Base-by-base conservation (phyloP, 2,329 filamentous ascomycete species). In the Aureobasidium musti region DNA sequence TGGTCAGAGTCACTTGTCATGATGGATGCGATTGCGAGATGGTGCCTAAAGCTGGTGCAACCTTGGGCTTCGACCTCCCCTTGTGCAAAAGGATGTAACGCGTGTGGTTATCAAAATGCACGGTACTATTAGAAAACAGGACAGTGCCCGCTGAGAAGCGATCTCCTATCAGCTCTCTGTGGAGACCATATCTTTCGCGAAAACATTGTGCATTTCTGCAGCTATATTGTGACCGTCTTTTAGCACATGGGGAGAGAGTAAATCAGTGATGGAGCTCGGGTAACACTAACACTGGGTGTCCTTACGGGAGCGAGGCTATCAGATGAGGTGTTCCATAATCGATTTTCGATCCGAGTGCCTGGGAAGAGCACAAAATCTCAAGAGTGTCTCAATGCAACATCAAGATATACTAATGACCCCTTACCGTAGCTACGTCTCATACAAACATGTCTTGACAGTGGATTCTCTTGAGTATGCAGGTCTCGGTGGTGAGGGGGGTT, bases 21-120 rank as follows among this genome's bases (percentile, higher is more conserved):
- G 56, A 10, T 47, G 26, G 17, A n/a, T 35, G 19, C 13, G 23
- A 52, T 63, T n/a, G 59, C 7, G 19, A 50, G 45, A 28, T 50
- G 59, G 45, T 52, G 45, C 45, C 45, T 52, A 30, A 17, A 10
- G 45, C 26, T 52, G 28, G 59, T 63, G 59, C 35, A 52, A 63
- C 35, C 59, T 50, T 37, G 43, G 39, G 43, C 17, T 56, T 28
- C 14, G 53, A n/a, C n/a, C n/a, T n/a, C n/a, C n/a, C n/a, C n/a
- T n/a, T n/a, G n/a, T n/a, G n/a, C n/a, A n/a, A n/a, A n/a, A n/a
- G n/a, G n/a, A n/a, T n/a, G n/a, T n/a, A n/a, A n/a, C n/a, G n/a
- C n/a, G n/a, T n/a, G n/a, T n/a, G n/a, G n/a, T n/a, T n/a, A n/a
- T n/a, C n/a, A n/a, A n/a, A n/a, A n/a, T n/a, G n/a, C n/a, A n/a